Percentiles rank a stretch among this genome's conserved stretches.
Evolutionary conservation across 139 green algal species (phyloP).

Genomic region (Picochlorum sp.): DNA sequence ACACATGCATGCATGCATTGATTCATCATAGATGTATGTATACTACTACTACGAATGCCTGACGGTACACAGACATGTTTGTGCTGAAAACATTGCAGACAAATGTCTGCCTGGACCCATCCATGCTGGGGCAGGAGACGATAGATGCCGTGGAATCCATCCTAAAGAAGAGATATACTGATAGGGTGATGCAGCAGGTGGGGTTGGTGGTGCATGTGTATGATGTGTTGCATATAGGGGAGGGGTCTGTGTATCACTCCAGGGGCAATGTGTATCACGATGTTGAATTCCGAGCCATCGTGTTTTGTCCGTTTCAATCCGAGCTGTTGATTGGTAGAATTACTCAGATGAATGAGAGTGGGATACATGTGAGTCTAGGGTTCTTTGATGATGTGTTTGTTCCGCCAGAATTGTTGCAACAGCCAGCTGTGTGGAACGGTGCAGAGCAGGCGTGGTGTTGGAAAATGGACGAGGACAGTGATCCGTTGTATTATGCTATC

Average conservation of each 20-base stretch:
- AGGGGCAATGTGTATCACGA: constrained; percentile 70
- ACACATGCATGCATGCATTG: not conserved
- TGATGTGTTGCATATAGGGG: constrained; percentile 67
- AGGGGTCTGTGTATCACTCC: constrained; percentile 72
- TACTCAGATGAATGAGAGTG: constrained; percentile 43
- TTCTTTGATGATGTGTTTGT: constrained; percentile 90
- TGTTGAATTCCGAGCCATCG: constrained; percentile 66
- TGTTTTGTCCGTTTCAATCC: constrained; percentile 81
- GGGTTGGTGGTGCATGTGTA: constrained; percentile 82
- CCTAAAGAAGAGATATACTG: constrained; percentile 58
- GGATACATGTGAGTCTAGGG: constrained; percentile 63
- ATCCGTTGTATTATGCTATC: constrained; percentile 24
- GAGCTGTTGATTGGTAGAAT: constrained; percentile 80
- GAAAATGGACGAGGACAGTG: constrained; percentile 18
- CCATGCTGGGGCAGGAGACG: not conserved
- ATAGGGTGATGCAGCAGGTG: constrained; percentile 59
- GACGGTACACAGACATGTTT: not conserved
- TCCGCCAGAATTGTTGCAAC: constrained; percentile 55
- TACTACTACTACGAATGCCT: not conserved
- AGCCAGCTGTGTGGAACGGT: constrained; percentile 50
- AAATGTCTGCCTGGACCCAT: not conserved
- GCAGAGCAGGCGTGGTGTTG: constrained; percentile 13
- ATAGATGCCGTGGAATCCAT: constrained; percentile 6
- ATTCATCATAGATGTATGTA: too few species aligned
- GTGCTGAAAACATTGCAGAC: not conserved